phyloP scores from a whole-genome alignment of 495 filamentous ascomycete species.

The Xylaria scruposa region DNA sequence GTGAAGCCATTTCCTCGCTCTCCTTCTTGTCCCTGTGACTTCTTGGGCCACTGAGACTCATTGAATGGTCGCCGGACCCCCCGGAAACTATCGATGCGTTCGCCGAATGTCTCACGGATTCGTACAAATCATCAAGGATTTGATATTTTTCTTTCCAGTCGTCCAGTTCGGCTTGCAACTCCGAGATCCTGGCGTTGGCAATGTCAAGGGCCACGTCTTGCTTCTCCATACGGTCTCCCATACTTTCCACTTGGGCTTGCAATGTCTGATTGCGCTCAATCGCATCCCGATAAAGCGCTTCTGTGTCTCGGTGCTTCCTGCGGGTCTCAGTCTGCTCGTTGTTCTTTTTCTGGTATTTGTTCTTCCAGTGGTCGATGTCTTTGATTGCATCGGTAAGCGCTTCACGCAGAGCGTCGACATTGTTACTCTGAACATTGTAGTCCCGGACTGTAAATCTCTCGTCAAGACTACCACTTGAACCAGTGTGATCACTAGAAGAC shows the following conservation, averaged over 20 bases:
- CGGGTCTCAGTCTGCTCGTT: constrained; percentile 33
- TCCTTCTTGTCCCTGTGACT: constrained; percentile 31
- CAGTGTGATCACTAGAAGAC: constrained; percentile 42
- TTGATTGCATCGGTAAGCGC: constrained; percentile 39
- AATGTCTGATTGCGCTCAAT: constrained; percentile 29
- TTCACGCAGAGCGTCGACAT: constrained; percentile 39
- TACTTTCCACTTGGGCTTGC: constrained; percentile 11
- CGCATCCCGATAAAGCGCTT: constrained; percentile 32
- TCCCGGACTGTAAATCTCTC: constrained; percentile 42
- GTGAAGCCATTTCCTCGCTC: constrained; percentile 17
- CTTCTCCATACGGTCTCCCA: constrained; percentile 24
- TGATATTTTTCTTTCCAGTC: constrained; percentile 29
- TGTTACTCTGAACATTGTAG: constrained; percentile 39
- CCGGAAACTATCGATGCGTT: constrained; percentile 31
- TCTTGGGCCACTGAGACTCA: constrained; percentile 24
- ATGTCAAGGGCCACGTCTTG: constrained; percentile 12
- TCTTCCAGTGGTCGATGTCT: constrained; percentile 36
- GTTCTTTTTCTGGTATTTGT: constrained; percentile 34
- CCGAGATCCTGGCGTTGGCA: constrained; percentile 28
- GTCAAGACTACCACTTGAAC: constrained; percentile 41
- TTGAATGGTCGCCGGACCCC: constrained; percentile 32
- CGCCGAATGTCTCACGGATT: constrained; percentile 25
- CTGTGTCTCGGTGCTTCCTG: constrained; percentile 29
- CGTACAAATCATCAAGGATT: constrained; percentile 28
- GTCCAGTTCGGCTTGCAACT: constrained; percentile 22